A percentile compares a stretch with the other conserved stretches of the same genome.
Conservation (phyloP, 805 yeast species). For the Metschnikowia rubicola region DNA sequence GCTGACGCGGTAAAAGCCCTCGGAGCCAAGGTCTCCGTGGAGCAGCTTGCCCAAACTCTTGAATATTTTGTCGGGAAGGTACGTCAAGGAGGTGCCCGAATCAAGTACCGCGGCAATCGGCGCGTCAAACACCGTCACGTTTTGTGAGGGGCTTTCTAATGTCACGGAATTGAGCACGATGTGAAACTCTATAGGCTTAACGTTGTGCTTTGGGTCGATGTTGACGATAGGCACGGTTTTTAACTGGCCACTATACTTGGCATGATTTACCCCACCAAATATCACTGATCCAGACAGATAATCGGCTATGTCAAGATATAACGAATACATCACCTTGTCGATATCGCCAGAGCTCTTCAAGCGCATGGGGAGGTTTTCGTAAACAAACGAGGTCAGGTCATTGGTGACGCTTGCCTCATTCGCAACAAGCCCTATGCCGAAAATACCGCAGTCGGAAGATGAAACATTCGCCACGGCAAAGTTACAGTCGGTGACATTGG, state of each 20-base stretch:
- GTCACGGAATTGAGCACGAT: slow-evolving; percentile 44
- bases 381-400: slow-evolving; percentile 20
- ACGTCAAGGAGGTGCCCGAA: slow-evolving; percentile 51
- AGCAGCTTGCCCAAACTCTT: slow-evolving; percentile 10
- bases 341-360: slow-evolving; percentile 58
- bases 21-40: not conserved
- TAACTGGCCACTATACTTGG: slow-evolving; percentile 27
- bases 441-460: slow-evolving; percentile 63
- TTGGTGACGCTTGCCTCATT: slow-evolving; percentile 54
- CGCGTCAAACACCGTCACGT: slow-evolving; percentile 1
- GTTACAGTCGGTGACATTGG: slow-evolving; percentile 46
- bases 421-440: slow-evolving; percentile 68
- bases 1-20: not conserved
- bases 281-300: slow-evolving; percentile 30
- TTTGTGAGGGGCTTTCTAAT: slow-evolving; percentile 13
- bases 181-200: slow-evolving; percentile 43
- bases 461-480: slow-evolving; percentile 72
- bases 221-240: slow-evolving; percentile 45
- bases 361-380: slow-evolving; percentile 64
- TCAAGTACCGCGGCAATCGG: slow-evolving; percentile 33
- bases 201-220: slow-evolving; percentile 8
- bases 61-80: slow-evolving; percentile 39
- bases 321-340: slow-evolving; percentile 53
- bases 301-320: slow-evolving; percentile 47
- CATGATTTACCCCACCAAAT: slow-evolving; percentile 43